Percentiles rank a stretch among this genome's conserved stretches.
These are phyloP conservation scores for Xylariaceae sp. DNA, from an alignment of 2,329 filamentous ascomycete species.

Conservation along the genomic window DNA sequence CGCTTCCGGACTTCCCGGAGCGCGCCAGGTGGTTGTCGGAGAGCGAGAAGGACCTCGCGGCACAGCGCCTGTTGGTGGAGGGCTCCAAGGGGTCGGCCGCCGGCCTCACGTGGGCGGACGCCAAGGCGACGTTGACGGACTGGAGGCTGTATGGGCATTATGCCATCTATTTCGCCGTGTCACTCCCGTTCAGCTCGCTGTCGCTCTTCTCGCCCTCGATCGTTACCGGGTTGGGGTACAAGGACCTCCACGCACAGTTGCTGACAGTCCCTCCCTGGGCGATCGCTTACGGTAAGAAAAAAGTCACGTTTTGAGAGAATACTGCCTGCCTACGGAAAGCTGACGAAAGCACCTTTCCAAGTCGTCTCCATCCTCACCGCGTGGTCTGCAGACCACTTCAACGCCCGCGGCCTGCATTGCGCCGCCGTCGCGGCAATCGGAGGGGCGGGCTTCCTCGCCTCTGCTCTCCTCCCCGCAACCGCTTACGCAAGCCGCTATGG, in stretches of 20 bases:
- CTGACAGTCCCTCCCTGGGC: slow-evolving; percentile 65
- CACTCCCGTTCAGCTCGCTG: slow-evolving; percentile 32
- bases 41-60: slow-evolving; percentile 53
- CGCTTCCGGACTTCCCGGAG: slow-evolving; percentile 63
- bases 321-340: background rate
- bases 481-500: slow-evolving; percentile 60
- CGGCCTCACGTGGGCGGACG: slow-evolving; percentile 60
- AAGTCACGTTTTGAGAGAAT: too few relatives aligned
- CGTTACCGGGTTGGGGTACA: slow-evolving; percentile 39
- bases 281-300: slow-evolving; percentile 39
- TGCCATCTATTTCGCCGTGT: slow-evolving; percentile 40
- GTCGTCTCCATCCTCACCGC: slow-evolving; percentile 39
- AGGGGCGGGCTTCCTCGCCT: slow-evolving; percentile 50
- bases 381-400: slow-evolving; percentile 59
- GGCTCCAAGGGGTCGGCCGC: slow-evolving; percentile 54
- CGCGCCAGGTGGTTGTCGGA: slow-evolving; percentile 56
- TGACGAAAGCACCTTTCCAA: slow-evolving; percentile 14
- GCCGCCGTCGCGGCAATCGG: slow-evolving; percentile 40
- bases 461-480: slow-evolving; percentile 56
- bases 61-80: slow-evolving; percentile 39
- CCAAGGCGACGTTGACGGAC: slow-evolving; percentile 61
- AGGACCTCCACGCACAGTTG: slow-evolving; percentile 49
- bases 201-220: slow-evolving; percentile 52
- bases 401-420: slow-evolving; percentile 44
- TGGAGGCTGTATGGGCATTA: slow-evolving; percentile 65